Evolutionary conservation across 345 rosid species (phyloP).

Genomic region (Triadica sebifera): DNA sequence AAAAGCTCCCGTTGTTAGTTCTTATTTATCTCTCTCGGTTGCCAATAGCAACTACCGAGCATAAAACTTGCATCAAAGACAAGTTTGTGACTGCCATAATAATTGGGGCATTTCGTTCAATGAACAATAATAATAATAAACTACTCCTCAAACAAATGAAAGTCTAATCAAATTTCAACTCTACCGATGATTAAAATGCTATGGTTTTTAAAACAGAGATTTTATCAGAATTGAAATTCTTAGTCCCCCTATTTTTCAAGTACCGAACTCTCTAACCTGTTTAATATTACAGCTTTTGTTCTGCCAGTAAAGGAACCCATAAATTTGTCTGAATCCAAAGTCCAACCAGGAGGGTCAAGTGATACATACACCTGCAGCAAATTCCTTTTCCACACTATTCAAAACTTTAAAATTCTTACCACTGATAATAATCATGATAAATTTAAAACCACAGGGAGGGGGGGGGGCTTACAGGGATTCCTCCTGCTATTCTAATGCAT

Average conservation of each 20-base stretch:
- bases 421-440: not conserved
- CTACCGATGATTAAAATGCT: not conserved
- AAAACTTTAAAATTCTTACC: not conserved
- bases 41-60: not conserved
- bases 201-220: not conserved
- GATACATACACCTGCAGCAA: conserved; percentile 48
- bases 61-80: not conserved
- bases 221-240: not conserved
- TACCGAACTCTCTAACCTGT: conserved; percentile 42
- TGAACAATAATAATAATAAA: not conserved
- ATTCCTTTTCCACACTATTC: not conserved
- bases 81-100: not conserved
- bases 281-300: conserved; percentile 54
- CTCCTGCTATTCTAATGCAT: conserved; percentile 52
- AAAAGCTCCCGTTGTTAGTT: not conserved
- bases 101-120: not conserved
- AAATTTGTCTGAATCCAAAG: conserved; percentile 44
- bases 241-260: conserved; percentile 4
- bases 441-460: not conserved
- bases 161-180: not conserved
- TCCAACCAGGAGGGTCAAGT: conserved; percentile 59
- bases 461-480: conserved; percentile 44
- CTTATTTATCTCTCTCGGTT: not conserved
- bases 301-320: conserved; percentile 37
- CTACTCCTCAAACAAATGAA: not conserved